These are phyloP conservation scores for Dianthus caryophyllus DNA, from an alignment of 148 eudicot species.

Conservation along the genomic window DNA sequence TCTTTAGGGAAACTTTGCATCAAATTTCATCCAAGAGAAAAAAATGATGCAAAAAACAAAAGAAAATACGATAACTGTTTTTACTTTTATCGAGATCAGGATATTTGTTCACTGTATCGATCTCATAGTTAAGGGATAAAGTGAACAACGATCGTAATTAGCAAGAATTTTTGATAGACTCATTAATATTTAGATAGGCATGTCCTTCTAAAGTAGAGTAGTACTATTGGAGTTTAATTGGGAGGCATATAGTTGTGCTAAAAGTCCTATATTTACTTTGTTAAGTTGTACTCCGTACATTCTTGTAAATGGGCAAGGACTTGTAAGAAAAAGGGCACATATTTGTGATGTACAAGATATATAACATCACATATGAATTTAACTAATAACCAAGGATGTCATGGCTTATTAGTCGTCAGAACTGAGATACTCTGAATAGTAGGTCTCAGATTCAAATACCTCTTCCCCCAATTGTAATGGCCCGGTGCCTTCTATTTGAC, in stretches of 20 bases:
- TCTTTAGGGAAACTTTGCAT: constrained; percentile 9
- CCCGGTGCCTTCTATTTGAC: too few relatives aligned
- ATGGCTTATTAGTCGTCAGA: too few relatives aligned
- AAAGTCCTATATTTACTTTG: neutral
- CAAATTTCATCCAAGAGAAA: constrained; percentile 9
- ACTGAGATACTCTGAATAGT: too few relatives aligned
- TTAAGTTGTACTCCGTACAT: neutral
- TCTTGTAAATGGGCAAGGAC: constrained; percentile 1
- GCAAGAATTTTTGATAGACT: neutral
- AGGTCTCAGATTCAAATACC: too few relatives aligned
- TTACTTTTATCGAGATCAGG: too few relatives aligned
- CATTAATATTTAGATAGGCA: neutral
- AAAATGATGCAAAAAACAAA: neutral
- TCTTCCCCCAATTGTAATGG: too few relatives aligned
- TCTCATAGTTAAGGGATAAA: too few relatives aligned
- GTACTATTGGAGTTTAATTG: neutral
- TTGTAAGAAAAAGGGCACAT: neutral
- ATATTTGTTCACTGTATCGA: too few relatives aligned
- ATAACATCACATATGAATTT: too few relatives aligned
- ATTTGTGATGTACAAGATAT: neutral
- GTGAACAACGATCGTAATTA: neutral
- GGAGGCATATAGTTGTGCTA: neutral
- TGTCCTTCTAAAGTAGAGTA: neutral
- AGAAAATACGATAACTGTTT: too few relatives aligned
- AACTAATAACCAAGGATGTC: too few relatives aligned